Base-by-base conservation (phyloP, 495 filamentous ascomycete species). In the Glonium stellatum region DNA sequence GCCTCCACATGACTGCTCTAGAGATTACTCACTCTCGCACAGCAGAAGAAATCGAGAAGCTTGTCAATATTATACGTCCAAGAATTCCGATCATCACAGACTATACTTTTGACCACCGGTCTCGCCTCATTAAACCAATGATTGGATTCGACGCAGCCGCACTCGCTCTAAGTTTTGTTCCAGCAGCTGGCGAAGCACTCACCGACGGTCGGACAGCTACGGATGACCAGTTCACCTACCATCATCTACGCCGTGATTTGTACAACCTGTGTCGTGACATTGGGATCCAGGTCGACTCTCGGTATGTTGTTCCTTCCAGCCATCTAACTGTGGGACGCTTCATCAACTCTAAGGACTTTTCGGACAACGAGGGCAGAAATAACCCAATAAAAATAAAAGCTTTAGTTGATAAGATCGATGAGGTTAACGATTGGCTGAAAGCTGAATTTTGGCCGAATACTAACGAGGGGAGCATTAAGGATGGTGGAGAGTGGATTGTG, bases 251-350 rank as follows among this genome's bases (percentile, higher is more conserved):
- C 1, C 77, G 87, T 2, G 89, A 96, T 71, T 71, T 95, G 13
- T 91, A 83, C 69, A 76, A 77, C 18, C 71, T 82, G n/a, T 78
- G 79, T 12, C 71, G 75, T 47, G 72, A 71, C 1, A 77, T 80
- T 1, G 87, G 87, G 0, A 77, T 89, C 8, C 70, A 72, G 10
- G 77, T 95, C 13, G 80, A 72, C 15, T 86, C 85, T 34, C 79
- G 92, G 57, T 98, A 97, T 72, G 82, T 87, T 1, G 88, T 95
- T 9, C 91, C 90, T 3, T 89, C 87, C 42, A 87, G 89, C 6
- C 92, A 98, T 75, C 78, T 97, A 61, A 96, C 92, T 0, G 79
- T 97, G 61, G 91, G 80, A 1, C 80, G 92, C 3, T 96, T 91
- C 67, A 78, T 95, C 39, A 79, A 77, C 8, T 78, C 84, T 35